Base-by-base conservation (phyloP, 148 eudicot species). In the Chenopodium quinoa region DNA sequence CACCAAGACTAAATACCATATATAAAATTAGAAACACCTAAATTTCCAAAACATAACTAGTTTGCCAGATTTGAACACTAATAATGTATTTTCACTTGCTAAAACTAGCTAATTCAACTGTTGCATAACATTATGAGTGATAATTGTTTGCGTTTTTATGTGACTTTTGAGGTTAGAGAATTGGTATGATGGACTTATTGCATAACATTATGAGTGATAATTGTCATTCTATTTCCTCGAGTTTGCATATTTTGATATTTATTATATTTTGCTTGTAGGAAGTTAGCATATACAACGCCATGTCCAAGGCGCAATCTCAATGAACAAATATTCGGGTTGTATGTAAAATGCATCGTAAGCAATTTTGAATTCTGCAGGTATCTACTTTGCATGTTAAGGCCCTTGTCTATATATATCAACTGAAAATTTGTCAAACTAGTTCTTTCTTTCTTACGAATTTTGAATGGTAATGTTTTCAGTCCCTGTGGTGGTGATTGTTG, bases 231-330 rank as follows among this genome's bases (percentile, higher is more conserved):
- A 1, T 10, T 13, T 47, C 47, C 20, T 67, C 7, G 1, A 29
- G 7, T 17, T 37, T 56, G 4, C 58, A 62, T 76, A 14, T 37
- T 79, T 37, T 60, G 66, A 37, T 13, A 74, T 23, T 19, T 22
- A 27, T 48, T 37, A 58, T 27, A 27, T 27, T 27, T 27, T 27
- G 27, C 27, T 27, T 27, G 22, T 78, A 90, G 92, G 97, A 78
- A 90, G 60, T 63, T 92, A 54, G 88, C 91, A 31, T 79, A 89
- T 79, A 83, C 93, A 46, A 87, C 79, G 80, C 87, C 91, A 27
- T 93, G 97, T 77, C 97, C 95, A 0, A 83, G 66, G 12, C 91
- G 97, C 81, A 80, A 63, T 78, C 27, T 76, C 34, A 83, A 87
- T 29, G 91, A 90, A 81, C 78, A 78, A 65, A 74, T 47, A 31